Evolutionary conservation across 2,329 filamentous ascomycete genomes (phyloP), one percentile per base, ranked within the genome.

Genomic region (Cordyceps farinosa): DNA sequence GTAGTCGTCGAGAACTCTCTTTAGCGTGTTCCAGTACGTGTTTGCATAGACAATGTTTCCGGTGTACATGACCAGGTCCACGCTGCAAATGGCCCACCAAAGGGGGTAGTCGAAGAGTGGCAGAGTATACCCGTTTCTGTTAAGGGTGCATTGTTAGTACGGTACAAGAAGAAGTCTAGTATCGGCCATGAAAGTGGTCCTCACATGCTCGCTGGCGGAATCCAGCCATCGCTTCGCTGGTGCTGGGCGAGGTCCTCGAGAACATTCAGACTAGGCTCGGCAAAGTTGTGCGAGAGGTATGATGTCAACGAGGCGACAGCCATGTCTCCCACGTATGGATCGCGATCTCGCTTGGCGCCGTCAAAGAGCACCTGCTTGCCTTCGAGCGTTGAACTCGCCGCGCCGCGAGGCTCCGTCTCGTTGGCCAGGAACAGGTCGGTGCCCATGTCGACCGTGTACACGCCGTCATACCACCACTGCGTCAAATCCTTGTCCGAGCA

Each of bases 251-350:
- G 68, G 67, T 84, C 81, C 9, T 77, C 80, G 36, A 84, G 70
- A 5, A 84, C 78, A 64, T 84, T 82, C 2, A 74, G 67, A 8
- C 76, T 73, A 0, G 80, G 76, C 13, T 75, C 71, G 1, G 75
- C 66, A 40, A 75, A 70, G 66, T 79, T 67, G 61, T 82, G 82
- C 5, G 76, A 80, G 13, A 84, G 67, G 64, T 82, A 84, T 1
- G 75, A 74, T 7, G 82, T 83, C 61, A 80, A 67, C 0, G 77
- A 77, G 3, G 81, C 73, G 1, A 84, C 80, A 3, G 80, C 81
- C 40, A 84, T 68, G 62, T 84, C 82, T 2, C 82, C 82, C 17
- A 82, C 77, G 65, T 84, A 84, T 1, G 82, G 82, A 60, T 84
- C 80, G 17, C 82, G 75, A 61, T 84, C 81, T 51, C 82, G 69